A percentile compares a stretch with the other conserved stretches of the same genome.
Conservation (phyloP, 2,329 filamentous ascomycete genomes). For the Scedosporium minutisporum region DNA sequence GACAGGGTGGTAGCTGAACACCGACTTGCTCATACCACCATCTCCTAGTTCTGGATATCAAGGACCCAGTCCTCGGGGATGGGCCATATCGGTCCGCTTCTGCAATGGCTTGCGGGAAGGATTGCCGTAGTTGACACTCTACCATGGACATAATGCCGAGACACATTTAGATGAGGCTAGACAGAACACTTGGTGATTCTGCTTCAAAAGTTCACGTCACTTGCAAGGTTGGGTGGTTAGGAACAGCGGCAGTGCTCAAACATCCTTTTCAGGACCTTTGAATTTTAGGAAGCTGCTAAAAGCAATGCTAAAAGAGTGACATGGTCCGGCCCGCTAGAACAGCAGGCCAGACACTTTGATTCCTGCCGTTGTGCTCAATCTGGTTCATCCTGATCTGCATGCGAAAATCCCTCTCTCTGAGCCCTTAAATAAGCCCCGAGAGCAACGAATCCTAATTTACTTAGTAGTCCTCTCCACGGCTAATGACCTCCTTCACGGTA, state of each 20-base stretch:
- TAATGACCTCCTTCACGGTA: conserved; percentile 79
- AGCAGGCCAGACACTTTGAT: neutral
- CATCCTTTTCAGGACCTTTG: neutral
- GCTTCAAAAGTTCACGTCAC: no score
- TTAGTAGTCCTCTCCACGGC: conserved; percentile 76
- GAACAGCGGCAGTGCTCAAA: neutral
- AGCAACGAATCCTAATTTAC: neutral
- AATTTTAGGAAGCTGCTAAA: neutral
- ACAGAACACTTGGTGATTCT: no score
- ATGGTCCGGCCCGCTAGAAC: neutral
- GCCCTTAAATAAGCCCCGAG: neutral
- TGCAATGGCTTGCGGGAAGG: no score
- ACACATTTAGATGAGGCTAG: no score
- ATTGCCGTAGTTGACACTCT: no score
- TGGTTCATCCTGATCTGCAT: neutral
- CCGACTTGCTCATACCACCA: no score
- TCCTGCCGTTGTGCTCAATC: neutral
- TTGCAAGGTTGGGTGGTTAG: neutral
- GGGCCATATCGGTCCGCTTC: no score
- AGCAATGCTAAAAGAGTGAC: neutral
- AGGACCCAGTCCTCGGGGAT: no score
- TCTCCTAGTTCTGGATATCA: no score
- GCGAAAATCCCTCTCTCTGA: neutral
- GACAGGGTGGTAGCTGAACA: no score
- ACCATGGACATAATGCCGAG: no score